Evolutionary conservation across 176 grass and related monocot species (phyloP), one percentile per base, ranked within the genome.

Genomic region (Bonia amplexicaulis): DNA sequence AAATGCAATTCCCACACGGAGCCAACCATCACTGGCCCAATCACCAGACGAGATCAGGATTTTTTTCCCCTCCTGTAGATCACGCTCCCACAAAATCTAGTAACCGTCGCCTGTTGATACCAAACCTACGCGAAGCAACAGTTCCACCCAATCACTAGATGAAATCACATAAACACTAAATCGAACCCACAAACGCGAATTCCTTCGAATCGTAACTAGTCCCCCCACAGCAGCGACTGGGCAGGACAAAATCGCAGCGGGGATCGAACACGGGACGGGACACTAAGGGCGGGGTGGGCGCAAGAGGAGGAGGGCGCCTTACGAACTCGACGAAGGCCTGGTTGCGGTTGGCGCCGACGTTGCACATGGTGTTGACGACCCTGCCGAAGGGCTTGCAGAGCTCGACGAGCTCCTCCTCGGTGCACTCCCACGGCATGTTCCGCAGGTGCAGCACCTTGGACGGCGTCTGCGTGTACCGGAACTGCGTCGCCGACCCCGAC

Each of bases 241-340:
- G 22, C 52, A 51, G 62, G 55, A 52, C 20, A 23, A 35, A 47
- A 54, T 80, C 16, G 13, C 66, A 40, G 23, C 66, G 19, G 5
- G 14, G 16, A 84, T 11, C 20, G 0, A 64, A 78, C n/a, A 16
- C 71, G 6, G 23, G 47, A 42, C 9, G 26, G 22, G 35, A 46
- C 49, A 60, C 9, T 20, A 45, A 14, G 19, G 65, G 14, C 7
- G 23, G 6, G 4, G 49, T 9, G 1, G 49, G 15, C 39, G 19
- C 42, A 47, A 17, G 40, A 22, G 29, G 61, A 7, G 2, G 27
- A n/a, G 77, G 40, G 42, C 17, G 74, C 85, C 91, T 87, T 90
- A 98, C 96, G 46, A 98, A 95, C 79, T 98, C 96, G 41, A 98
- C 96, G 67, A 98, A 98, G 73, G 93, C 96, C 87, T 98, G 93